These are phyloP conservation scores for Gracilariopsis chorda DNA, from an alignment of 23 red algal genomes.

Conservation along the genomic window DNA sequence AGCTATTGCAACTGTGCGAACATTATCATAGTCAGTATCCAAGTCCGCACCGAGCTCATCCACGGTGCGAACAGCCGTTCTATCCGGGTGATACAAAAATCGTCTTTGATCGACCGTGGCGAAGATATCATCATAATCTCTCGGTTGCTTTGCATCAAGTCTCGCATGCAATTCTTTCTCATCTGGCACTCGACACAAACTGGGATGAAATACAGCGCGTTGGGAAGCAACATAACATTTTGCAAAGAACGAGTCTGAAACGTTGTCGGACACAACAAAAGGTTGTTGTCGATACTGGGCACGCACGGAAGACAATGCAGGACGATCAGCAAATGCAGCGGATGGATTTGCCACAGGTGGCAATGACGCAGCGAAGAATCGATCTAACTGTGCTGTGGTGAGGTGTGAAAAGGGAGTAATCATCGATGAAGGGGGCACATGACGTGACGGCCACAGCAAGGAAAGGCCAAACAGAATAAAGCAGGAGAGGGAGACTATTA, in stretches of 20 bases:
- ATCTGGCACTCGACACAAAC: constrained; percentile 46
- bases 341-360: background rate
- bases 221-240: constrained; percentile 27
- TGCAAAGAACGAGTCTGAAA: constrained; percentile 3
- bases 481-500: background rate
- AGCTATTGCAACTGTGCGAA: constrained; percentile 29
- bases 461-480: background rate
- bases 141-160: constrained; percentile 35
- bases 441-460: background rate
- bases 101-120: constrained; percentile 28
- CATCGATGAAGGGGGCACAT: background rate
- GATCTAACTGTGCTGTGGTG: background rate
- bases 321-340: constrained; percentile 17
- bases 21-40: constrained; percentile 27
- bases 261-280: constrained; percentile 14
- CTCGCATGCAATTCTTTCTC: constrained; percentile 28
- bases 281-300: background rate
- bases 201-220: constrained; percentile 23
- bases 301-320: background rate
- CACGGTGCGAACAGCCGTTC: constrained; percentile 45
- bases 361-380: background rate
- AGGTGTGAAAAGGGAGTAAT: background rate
- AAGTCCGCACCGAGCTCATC: constrained; percentile 44
- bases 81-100: constrained; percentile 38
- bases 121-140: constrained; percentile 58